phyloP scores from a whole-genome alignment of 805 yeast species.

The Suhomyces vadensis region DNA sequence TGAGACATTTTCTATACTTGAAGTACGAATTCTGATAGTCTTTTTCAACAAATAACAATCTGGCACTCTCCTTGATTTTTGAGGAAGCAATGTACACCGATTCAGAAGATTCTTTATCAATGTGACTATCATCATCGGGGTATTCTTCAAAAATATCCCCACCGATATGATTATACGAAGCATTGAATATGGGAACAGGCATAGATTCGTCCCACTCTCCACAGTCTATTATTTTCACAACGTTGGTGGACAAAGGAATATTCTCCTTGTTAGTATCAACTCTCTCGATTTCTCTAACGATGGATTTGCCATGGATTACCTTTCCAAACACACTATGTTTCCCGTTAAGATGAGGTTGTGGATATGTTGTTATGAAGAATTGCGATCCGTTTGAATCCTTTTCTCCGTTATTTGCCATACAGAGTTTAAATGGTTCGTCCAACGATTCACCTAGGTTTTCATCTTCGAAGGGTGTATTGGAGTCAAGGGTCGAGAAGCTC shows the following conservation, averaged over 20 bases:
- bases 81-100: conserved; percentile 51
- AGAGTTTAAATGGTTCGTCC: conserved; percentile 52
- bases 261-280: conserved; percentile 42
- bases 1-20: conserved; percentile 64
- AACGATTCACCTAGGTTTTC: conserved; percentile 52
- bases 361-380: conserved; percentile 68
- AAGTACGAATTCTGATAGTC: conserved; percentile 52
- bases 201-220: conserved; percentile 61
- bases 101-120: conserved; percentile 58
- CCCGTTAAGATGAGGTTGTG: conserved; percentile 72
- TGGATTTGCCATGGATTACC: conserved; percentile 67
- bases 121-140: conserved; percentile 68
- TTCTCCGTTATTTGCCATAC: conserved; percentile 63
- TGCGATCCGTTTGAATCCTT: conserved; percentile 58
- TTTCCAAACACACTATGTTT: conserved; percentile 78
- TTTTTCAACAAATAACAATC: conserved; percentile 55
- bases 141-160: conserved; percentile 76
- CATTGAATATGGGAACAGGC: conserved; percentile 60
- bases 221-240: conserved; percentile 53
- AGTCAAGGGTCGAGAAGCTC: conserved; percentile 22
- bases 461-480: conserved; percentile 45
- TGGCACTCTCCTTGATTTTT: conserved; percentile 68
- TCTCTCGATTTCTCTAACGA: conserved; percentile 64
- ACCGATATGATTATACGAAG: conserved; percentile 59
- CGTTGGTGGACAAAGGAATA: conserved; percentile 39